phyloP scores from a whole-genome alignment of 495 filamentous ascomycete genomes.

The Emericellopsis terricola region DNA sequence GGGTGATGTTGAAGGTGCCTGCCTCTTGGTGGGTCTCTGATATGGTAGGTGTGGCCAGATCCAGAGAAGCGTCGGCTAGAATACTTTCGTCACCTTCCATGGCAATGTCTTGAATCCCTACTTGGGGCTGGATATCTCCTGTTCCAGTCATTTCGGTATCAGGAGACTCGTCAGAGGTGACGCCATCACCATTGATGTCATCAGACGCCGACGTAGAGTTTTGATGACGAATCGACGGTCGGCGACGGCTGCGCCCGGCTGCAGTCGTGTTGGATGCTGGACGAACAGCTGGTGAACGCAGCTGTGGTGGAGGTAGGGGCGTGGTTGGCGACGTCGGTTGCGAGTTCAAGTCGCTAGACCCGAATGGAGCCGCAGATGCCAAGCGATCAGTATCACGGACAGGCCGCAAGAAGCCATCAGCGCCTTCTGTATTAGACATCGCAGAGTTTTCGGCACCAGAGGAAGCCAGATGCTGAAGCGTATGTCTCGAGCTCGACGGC shows the following conservation, averaged over 20 bases:
- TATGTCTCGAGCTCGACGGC: conserved; percentile 23
- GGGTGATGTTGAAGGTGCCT: conserved; percentile 93
- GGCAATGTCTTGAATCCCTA: conserved; percentile 63
- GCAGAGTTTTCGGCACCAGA: conserved; percentile 10
- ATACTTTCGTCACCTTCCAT: conserved; percentile 62
- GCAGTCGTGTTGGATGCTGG: conserved; percentile 30
- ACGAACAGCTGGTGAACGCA: conserved; percentile 31
- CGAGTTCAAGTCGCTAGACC: conserved; percentile 55
- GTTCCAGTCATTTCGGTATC: conserved; percentile 53
- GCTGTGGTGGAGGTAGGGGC: conserved; percentile 47
- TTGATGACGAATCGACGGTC: conserved; percentile 75
- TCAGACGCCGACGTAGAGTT: conserved; percentile 75
- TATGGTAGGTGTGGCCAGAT: conserved; percentile 55
- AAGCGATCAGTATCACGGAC: conserved; percentile 77
- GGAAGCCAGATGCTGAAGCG: conserved; percentile 48
- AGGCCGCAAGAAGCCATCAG: conserved; percentile 60
- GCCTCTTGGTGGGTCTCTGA: conserved; percentile 61
- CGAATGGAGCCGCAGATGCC: conserved; percentile 62
- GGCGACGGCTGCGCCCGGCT: conserved; percentile 26
- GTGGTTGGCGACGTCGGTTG: conserved; percentile 92
- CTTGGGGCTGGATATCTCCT: conserved; percentile 55
- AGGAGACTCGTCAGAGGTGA: conserved; percentile 45
- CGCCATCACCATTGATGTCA: conserved; percentile 67
- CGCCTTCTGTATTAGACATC: conserved; percentile 52
- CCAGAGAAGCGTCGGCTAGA: conserved; percentile 57